Conservation (phyloP, 768 basidiomycete species). For the Daedaleopsis nitida region DNA sequence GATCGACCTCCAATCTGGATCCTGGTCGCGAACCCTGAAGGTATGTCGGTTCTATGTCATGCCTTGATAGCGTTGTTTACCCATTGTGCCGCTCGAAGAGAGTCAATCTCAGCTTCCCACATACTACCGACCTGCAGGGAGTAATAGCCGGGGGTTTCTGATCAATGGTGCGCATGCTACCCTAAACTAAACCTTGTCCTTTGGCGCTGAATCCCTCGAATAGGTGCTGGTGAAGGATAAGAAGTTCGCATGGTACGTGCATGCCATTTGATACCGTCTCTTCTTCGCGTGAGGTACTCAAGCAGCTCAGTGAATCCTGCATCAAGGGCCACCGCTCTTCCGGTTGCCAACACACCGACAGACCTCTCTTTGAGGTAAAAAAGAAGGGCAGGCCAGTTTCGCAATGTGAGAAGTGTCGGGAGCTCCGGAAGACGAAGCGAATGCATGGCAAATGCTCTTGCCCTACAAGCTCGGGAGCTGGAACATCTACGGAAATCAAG, state of each 20-base stretch:
- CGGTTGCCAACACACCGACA: constrained; percentile 80
- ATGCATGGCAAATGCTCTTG: constrained; percentile 86
- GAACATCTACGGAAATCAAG: constrained; percentile 5
- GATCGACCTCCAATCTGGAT: neutral
- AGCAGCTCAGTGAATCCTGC: constrained; percentile 73
- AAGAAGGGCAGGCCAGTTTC: constrained; percentile 92
- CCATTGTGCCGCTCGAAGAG: neutral
- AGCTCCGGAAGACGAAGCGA: constrained; percentile 76
- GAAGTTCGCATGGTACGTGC: constrained; percentile 69
- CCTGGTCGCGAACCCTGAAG: neutral
- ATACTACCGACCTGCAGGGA: neutral
- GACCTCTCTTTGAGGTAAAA: constrained; percentile 92
- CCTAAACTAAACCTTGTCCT: neutral
- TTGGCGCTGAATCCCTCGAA: neutral
- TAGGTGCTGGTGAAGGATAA: constrained; percentile 77
- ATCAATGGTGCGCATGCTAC: constrained; percentile 13
- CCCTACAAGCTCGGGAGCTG: constrained; percentile 27
- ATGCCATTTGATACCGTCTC: constrained; percentile 3
- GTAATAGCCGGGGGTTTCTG: neutral
- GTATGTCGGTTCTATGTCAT: neutral
- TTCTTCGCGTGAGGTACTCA: constrained; percentile 12
- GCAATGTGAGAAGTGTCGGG: constrained; percentile 84
- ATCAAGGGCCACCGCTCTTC: constrained; percentile 95
- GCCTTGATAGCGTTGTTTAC: neutral
- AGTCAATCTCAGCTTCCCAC: constrained; percentile 1